Evolutionary conservation across 2,329 filamentous ascomycete species (phyloP).

Genomic region (Saccharata proteae): DNA sequence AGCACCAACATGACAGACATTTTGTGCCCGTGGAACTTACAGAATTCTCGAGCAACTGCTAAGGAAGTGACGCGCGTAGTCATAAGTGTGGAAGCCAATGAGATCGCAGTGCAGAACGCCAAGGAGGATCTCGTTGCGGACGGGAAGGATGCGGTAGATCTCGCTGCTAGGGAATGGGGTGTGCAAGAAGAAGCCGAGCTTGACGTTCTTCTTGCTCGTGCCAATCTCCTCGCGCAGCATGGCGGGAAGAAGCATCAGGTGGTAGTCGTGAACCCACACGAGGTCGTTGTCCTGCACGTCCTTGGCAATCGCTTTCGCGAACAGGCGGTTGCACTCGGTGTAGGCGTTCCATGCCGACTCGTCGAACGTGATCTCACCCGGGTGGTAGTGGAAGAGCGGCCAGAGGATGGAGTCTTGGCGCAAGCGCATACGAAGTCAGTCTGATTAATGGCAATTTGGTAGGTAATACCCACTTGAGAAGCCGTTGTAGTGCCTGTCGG

Average conservation of each 20-base stretch:
- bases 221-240: conserved; percentile 90
- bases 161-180: conserved; percentile 95
- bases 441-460: neutral
- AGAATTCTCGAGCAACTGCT: conserved; percentile 93
- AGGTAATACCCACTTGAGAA: conserved; percentile 64
- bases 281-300: conserved; percentile 88
- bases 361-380: conserved; percentile 95
- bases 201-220: conserved; percentile 72
- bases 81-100: conserved; percentile 96
- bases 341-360: conserved; percentile 91
- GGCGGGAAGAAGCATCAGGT: conserved; percentile 89
- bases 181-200: conserved; percentile 96
- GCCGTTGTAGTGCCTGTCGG: conserved; percentile 93
- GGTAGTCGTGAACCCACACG: conserved; percentile 98
- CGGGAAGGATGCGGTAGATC: conserved; percentile 90
- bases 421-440: neutral
- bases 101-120: conserved; percentile 89
- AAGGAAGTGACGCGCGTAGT: conserved; percentile 95
- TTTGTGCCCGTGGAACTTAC: conserved; percentile 31
- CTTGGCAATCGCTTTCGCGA: conserved; percentile 74
- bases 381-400: conserved; percentile 98
- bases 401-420: conserved; percentile 80
- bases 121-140: conserved; percentile 75
- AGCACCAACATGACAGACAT: neutral
- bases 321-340: conserved; percentile 81